Base-by-base conservation (phyloP, 2,329 filamentous ascomycete species). In the Calonectria hawksworthii region DNA sequence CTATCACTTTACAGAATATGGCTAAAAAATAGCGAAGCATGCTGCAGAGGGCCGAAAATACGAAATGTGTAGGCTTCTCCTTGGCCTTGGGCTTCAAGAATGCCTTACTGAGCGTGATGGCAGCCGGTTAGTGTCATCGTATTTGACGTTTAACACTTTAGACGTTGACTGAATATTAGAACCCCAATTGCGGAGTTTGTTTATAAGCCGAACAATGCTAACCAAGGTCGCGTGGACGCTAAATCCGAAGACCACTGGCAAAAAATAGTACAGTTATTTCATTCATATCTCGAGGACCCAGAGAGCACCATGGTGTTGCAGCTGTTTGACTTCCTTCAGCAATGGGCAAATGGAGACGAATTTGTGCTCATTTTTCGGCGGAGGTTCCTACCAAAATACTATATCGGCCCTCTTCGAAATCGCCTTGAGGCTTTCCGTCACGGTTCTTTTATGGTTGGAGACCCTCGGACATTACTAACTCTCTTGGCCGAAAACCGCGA, bases 361-460 rank as follows among this genome's bases (percentile, higher is more conserved):
- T 74, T 36, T 1, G 0, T 76, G 0, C 13, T 18, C 0, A 38
- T 74, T 9, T 83, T 82, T 9, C 72, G 28, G 0, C 11, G 68
- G 5, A 67, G 70, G 4, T 83, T 82, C 18, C 23, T 83, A 16
- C 73, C 74, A 0, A 77, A 75, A 0, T 80, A 54, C 9, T 77
- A 78, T 2, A 21, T 56, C 1, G 74, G 78, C 0, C 76, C 76
- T 0, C 11, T 80, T 0, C 13, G 64, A 0, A 59, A 78, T 21
- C 79, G 82, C 0, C 28, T 82, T 0, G 82, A 83, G n/a, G 78
- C 76, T 0, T 72, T 83, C 0, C 70, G 82, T 4, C 44, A 80
- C 0, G 82, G 77, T 0, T 73, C 73, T 0, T 83, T 83, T 10
- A 74, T 77, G 10, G 36, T 71, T 71, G 0, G 21, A 52, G 13